Base-by-base conservation (phyloP, 345 rosid species). In the Hibiscus syriacus region DNA sequence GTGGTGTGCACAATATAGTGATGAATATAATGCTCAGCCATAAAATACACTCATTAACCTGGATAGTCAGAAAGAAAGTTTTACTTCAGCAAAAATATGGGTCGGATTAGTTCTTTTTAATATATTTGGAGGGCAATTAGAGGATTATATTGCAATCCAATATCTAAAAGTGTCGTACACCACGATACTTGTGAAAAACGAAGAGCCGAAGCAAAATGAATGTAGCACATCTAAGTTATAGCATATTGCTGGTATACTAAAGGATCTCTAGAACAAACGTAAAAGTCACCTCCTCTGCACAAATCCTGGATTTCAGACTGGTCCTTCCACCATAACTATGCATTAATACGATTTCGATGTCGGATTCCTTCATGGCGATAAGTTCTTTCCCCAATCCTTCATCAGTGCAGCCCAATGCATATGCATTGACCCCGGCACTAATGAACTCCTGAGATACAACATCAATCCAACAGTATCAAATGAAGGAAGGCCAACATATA, bases 1-100 rank as follows among this genome's bases (percentile, higher is more conserved):
- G 97, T 17, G 98, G 98, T 0, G 98, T 92, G 67, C 98, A 92
- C 84, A 92, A 77, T 69, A 92, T 92, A 27, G 93, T 92, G 68
- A 92, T 92, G 81, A 90, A 92, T 55, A 87, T 77, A 65, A 90
- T 90, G 83, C 98, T 83, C 78, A 34, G 65, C 98, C 97, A 92
- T 76, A 90, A 70, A 78, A 88, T 90, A 64, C 98, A 92, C 70
- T 92, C 96, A 64, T 92, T 83, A 43, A 90, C 78, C 98, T 92
- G 84, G 66, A 55, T 34, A 5, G 29, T 45, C 17, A 77, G 62
- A 59, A 20, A 25, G 22, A 54, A 64, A 43, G 22, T 13, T 58
- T 62, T 11, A 60, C 7, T 27, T 46, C 5, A 50, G 49, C 38
- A 34, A 14, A 50, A 50, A 8, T 20, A 50, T 50, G 55, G 55